Evolutionary conservation across 176 grass and related monocot species (phyloP).

Genomic region (Poa annua): DNA sequence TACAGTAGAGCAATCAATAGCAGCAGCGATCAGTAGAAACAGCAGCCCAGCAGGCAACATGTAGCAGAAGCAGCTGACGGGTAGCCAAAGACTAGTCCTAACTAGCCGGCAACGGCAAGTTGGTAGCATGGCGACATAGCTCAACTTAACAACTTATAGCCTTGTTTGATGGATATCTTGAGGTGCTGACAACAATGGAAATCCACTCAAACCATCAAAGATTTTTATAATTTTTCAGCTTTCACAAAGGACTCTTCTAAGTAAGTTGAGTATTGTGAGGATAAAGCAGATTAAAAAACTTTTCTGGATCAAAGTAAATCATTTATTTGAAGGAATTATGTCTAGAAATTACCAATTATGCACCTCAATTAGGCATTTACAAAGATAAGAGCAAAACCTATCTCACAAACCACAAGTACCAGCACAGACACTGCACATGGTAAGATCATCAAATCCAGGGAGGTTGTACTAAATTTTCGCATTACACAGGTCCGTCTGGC

Average conservation of each 20-base stretch:
- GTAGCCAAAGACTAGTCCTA: not conserved
- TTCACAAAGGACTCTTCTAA: not conserved
- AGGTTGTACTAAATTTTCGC: not conserved
- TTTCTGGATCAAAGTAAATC: conserved; percentile 13
- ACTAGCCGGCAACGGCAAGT: not conserved
- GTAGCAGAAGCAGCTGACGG: not conserved
- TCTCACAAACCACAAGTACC: not conserved
- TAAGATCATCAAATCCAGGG: conserved; percentile 1
- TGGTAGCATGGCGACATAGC: not conserved
- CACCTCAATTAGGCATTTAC: not conserved
- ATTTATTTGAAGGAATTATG: not conserved
- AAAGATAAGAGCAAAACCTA: not conserved
- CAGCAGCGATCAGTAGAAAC: not conserved
- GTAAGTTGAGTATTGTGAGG: conserved; percentile 1
- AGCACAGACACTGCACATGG: not conserved
- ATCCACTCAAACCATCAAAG: not conserved
- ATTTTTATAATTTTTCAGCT: conserved; percentile 7
- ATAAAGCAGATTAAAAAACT: not conserved
- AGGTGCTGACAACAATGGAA: not conserved
- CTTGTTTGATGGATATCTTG: conserved; percentile 8
- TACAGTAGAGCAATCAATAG: conserved; percentile 4
- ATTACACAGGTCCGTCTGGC: not conserved
- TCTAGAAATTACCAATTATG: not conserved
- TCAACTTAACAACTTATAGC: not conserved
- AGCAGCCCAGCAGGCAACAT: conserved; percentile 1